phyloP scores from a whole-genome alignment of 2,329 filamentous ascomycete genomes.

The Fusarium algeriense region DNA sequence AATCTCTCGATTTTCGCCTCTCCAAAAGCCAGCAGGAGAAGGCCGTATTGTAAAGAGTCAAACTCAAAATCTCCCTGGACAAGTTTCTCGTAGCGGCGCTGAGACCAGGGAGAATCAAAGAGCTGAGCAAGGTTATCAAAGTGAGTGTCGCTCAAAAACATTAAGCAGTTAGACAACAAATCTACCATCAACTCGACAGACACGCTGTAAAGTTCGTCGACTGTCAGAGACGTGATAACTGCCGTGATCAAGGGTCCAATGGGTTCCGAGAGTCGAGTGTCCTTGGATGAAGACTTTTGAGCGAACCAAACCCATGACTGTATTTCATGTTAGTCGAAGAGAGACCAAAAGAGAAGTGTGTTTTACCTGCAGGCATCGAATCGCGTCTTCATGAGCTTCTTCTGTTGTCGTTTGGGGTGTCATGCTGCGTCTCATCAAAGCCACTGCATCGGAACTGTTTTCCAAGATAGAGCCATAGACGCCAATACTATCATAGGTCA shows the following conservation, averaged over 20 bases:
- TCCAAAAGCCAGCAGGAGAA: slow-evolving; percentile 76
- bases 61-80: slow-evolving; percentile 72
- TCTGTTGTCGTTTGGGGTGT: slow-evolving; percentile 45
- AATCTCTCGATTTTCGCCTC: slow-evolving; percentile 73
- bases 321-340: slow-evolving; percentile 13
- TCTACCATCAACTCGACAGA: slow-evolving; percentile 75
- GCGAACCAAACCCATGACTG: slow-evolving; percentile 82
- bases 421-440: slow-evolving; percentile 57
- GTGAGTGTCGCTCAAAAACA: slow-evolving; percentile 71
- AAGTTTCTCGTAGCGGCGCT: slow-evolving; percentile 66
- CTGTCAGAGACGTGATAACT: slow-evolving; percentile 70
- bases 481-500: slow-evolving; percentile 48
- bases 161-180: slow-evolving; percentile 72
- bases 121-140: slow-evolving; percentile 69
- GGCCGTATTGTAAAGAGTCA: slow-evolving; percentile 73
- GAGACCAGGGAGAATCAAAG: slow-evolving; percentile 71
- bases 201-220: slow-evolving; percentile 68
- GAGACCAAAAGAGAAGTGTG: background rate
- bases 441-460: slow-evolving; percentile 56
- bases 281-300: slow-evolving; percentile 71
- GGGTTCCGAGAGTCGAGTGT: slow-evolving; percentile 67
- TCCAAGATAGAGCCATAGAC: slow-evolving; percentile 57
- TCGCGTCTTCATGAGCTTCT: slow-evolving; percentile 64
- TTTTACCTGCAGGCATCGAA: slow-evolving; percentile 69
- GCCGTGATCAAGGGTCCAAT: slow-evolving; percentile 71